These are phyloP conservation scores for Yarrowia phangngaensis DNA, from an alignment of 805 yeast species.

Conservation along the genomic window DNA sequence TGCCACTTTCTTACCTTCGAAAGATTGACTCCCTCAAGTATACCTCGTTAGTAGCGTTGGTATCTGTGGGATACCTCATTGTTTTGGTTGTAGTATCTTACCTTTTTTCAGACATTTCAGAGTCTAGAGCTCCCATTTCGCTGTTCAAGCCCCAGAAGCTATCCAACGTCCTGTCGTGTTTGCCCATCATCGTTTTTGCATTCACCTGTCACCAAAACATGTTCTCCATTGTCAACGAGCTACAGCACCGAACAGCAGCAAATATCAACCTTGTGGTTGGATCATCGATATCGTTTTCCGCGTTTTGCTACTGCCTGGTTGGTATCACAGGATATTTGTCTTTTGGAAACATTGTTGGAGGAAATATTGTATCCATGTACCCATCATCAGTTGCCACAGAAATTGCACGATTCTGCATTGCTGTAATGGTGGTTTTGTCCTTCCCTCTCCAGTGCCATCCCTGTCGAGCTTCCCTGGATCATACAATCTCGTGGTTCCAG, in stretches of 20 bases:
- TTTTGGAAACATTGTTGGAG: constrained; percentile 74
- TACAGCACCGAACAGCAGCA: constrained; percentile 51
- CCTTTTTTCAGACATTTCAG: constrained; percentile 52
- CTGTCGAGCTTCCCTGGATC: constrained; percentile 74
- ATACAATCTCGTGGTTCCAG: constrained; percentile 51
- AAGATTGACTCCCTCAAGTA: constrained; percentile 78
- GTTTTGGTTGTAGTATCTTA: constrained; percentile 71
- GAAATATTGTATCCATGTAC: constrained; percentile 77
- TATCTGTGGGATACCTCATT: constrained; percentile 74
- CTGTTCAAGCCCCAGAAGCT: constrained; percentile 46
- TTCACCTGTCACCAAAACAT: constrained; percentile 95
- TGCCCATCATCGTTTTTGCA: constrained; percentile 92
- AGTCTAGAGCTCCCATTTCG: constrained; percentile 50
- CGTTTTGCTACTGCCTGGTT: constrained; percentile 59
- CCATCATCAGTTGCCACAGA: constrained; percentile 63
- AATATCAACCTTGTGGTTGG: constrained; percentile 48
- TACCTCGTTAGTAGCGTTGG: constrained; percentile 77
- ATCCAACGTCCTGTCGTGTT: constrained; percentile 55
- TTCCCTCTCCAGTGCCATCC: constrained; percentile 91
- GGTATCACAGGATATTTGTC: constrained; percentile 83
- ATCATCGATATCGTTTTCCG: constrained; percentile 57
- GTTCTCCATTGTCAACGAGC: constrained; percentile 84
- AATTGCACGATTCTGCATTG: constrained; percentile 76
- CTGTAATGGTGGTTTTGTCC: constrained; percentile 73
- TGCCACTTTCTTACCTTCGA: constrained; percentile 67